phyloP scores from a whole-genome alignment of 176 grass and related monocot genomes.

The Musa troglodytarum region DNA sequence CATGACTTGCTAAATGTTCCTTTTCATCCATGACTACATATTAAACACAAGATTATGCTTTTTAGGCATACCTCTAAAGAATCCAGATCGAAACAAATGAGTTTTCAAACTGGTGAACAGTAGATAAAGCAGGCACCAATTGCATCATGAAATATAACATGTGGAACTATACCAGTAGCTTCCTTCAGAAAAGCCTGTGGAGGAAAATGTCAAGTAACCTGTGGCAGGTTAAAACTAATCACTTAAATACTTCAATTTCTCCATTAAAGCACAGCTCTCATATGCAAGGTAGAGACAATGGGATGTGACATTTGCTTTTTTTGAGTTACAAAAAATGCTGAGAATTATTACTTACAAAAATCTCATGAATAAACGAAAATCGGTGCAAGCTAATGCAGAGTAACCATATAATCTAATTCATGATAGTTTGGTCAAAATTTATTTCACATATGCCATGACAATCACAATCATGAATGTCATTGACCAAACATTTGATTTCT shows the following conservation, averaged over 20 bases:
- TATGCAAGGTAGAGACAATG: not conserved
- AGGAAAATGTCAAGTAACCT: slow-evolving; percentile 99
- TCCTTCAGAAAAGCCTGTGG: slow-evolving; percentile 95
- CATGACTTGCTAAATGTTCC: slow-evolving; percentile 41
- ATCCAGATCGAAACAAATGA: slow-evolving; percentile 95
- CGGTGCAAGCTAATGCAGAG: too few relatives aligned
- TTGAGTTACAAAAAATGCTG: too few relatives aligned
- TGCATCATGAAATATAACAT: slow-evolving; percentile 99
- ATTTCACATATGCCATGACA: not conserved
- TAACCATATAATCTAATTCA: not conserved
- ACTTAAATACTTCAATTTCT: slow-evolving; percentile 49
- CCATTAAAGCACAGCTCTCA: slow-evolving; percentile 21
- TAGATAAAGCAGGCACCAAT: slow-evolving; percentile 99
- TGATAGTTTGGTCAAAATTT: not conserved
- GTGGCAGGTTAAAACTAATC: slow-evolving; percentile 74
- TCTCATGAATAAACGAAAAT: not conserved
- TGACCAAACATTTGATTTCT: not conserved
- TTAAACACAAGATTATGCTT: slow-evolving; percentile 72
- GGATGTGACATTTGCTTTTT: not conserved
- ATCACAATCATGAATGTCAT: not conserved
- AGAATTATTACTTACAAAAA: not conserved
- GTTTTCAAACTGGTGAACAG: slow-evolving; percentile 97
- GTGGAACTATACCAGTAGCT: slow-evolving; percentile 92
- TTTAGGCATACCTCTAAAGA: slow-evolving; percentile 97
- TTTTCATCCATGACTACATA: slow-evolving; percentile 25